Base-by-base conservation (phyloP, 108 stramenopile species). In the Nitzschia sp. region DNA sequence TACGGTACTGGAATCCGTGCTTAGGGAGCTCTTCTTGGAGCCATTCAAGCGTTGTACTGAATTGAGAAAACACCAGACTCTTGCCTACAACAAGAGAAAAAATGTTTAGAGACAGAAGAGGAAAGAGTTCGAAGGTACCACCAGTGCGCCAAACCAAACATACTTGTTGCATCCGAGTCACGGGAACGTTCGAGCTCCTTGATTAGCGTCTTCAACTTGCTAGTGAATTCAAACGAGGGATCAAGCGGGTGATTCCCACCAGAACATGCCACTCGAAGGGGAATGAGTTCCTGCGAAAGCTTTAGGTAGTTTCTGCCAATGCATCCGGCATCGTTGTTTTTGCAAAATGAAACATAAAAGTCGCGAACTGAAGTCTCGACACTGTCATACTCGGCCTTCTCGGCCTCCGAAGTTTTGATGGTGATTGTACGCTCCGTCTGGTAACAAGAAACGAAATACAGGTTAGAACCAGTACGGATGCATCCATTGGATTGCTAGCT, bases 11-110 rank as follows among this genome's bases (percentile, higher is more conserved):
- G 32, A 84, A 72, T 26, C 83, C 83, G 33, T 84, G 55, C 59
- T 74, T 70, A 2, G 81, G 78, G 13, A 89, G 72, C 51, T 75
- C 72, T 11, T 35, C n/a, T 51, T 78, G 35, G 21, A 89, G 59
- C 35, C 42, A 81, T 18, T 71, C 32, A 5, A 86, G 32, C 0
- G 84, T 78, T 0, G 63, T 47, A 11, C 34, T 21, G 38, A 76
- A 85, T 53, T 85, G 87, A 48, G 81, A 78, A 51, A 83, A 87
- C 1, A 87, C 75, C 24, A 87, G 68, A 42, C 38, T 42, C 38
- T 42, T 42, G 38, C 38, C 38, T 42, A 13, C 13, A 75, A 64
- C 42, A 27, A 21, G 29, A 66, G 55, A 25, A 59, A 46, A 19
- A 24, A 63, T 33, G 48, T 23, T 24, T 33, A 68, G 25, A 32